Conservation (phyloP, 768 basidiomycete genomes). For the Obba rivulosa region DNA sequence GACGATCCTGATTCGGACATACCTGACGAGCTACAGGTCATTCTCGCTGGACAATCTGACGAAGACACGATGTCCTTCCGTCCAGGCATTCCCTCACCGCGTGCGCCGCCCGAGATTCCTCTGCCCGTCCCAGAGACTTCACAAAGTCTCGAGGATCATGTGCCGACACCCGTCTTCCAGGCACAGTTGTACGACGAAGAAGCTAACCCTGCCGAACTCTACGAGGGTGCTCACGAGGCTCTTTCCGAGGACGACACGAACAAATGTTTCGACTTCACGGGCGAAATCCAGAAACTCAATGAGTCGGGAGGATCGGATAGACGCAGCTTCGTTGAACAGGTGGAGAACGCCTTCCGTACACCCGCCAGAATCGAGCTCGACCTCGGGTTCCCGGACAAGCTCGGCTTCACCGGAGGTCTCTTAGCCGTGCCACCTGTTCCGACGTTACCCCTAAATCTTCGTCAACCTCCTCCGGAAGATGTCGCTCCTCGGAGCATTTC, state of each 20-base stretch:
- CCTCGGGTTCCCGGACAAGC: constrained; percentile 34
- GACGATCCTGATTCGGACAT: constrained; percentile 75
- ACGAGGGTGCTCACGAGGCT: constrained; percentile 37
- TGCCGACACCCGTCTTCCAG: constrained; percentile 32
- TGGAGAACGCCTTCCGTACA: constrained; percentile 75
- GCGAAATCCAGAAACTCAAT: constrained; percentile 64
- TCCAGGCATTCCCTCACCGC: constrained; percentile 29
- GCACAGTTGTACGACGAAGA: constrained; percentile 41
- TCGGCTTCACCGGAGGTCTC: constrained; percentile 32
- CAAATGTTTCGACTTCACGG: constrained; percentile 81
- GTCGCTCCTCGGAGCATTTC: constrained; percentile 20
- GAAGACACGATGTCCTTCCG: constrained; percentile 31
- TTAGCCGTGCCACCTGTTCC: constrained; percentile 54
- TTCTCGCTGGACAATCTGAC: constrained; percentile 42
- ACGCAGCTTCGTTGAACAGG: constrained; percentile 72
- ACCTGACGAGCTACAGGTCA: constrained; percentile 68
- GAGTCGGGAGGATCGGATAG: constrained; percentile 66
- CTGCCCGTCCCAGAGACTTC: constrained; percentile 17
- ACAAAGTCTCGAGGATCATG: too few relatives aligned
- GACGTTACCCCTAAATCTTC: constrained; percentile 14
- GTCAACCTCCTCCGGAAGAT: constrained; percentile 14
- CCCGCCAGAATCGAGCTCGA: constrained; percentile 63
- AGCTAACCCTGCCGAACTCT: constrained; percentile 28
- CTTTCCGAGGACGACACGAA: constrained; percentile 65
- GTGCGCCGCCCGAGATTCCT: constrained; percentile 38